Conservation (phyloP, 78 protist species). For the Reticulomyxa filosa region DNA sequence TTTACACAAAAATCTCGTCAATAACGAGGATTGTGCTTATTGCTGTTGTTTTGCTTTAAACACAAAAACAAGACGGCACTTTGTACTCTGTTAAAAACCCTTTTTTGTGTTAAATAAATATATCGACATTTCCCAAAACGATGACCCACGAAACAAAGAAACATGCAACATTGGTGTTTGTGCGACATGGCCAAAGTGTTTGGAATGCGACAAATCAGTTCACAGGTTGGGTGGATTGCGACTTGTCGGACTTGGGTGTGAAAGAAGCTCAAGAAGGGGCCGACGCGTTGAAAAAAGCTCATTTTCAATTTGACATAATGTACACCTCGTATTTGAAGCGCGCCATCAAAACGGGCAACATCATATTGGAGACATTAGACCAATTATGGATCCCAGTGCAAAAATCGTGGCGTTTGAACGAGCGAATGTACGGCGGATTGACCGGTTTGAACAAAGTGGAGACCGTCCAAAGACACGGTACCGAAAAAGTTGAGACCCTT, state of each 20-base stretch:
- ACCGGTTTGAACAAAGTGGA: conserved; percentile 23
- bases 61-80: too few relatives aligned
- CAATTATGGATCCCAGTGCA: conserved; percentile 7
- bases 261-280: conserved; percentile 8
- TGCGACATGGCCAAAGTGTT: conserved; percentile 1
- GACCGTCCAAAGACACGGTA: conserved; percentile 31
- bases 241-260: background rate
- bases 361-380: conserved; percentile 5
- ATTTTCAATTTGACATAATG: background rate
- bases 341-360: conserved; percentile 20
- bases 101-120: too few relatives aligned
- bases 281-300: background rate
- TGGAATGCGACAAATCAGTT: conserved; percentile 21
- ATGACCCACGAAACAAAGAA: too few relatives aligned
- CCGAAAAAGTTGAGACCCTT: conserved; percentile 1
- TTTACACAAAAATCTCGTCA: too few relatives aligned
- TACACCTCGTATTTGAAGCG: conserved; percentile 7
- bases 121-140: too few relatives aligned
- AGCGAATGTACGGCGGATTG: conserved; percentile 32
- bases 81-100: too few relatives aligned
- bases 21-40: too few relatives aligned
- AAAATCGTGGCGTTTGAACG: conserved; percentile 31
- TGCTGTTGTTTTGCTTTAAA: too few relatives aligned
- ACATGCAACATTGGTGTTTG: background rate
- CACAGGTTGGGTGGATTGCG: conserved; percentile 23